Percentiles rank a stretch among this genome's conserved stretches.
These are phyloP conservation scores for Rheum nobile DNA, from an alignment of 148 eudicot genomes.

Conservation along the genomic window DNA sequence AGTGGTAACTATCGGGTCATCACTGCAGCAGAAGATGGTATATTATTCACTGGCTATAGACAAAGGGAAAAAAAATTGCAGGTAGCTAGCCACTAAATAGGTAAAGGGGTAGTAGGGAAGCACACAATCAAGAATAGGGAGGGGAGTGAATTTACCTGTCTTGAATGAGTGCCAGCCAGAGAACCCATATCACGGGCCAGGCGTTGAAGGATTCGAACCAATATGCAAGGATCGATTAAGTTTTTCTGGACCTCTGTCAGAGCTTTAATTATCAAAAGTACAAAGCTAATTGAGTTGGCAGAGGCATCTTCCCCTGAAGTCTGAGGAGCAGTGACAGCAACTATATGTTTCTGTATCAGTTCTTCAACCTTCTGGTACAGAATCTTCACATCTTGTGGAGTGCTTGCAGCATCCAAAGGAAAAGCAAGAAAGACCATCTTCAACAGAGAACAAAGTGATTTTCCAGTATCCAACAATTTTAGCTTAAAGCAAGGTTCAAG, in stretches of 20 bases:
- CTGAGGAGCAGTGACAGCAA: constrained; percentile 64
- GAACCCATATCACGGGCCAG: constrained; percentile 88
- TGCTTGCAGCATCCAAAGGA: constrained; percentile 67
- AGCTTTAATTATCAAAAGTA: constrained; percentile 73
- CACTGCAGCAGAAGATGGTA: neutral
- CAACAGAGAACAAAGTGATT: constrained; percentile 81
- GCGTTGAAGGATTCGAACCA: constrained; percentile 92
- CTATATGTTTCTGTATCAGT: constrained; percentile 82
- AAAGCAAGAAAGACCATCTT: constrained; percentile 87
- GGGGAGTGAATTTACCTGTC: constrained; percentile 45
- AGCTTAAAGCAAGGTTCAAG: constrained; percentile 96
- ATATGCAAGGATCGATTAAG: constrained; percentile 53
- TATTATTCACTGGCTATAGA: neutral
- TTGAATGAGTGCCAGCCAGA: constrained; percentile 43
- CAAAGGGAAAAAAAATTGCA: neutral
- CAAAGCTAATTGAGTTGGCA: constrained; percentile 77
- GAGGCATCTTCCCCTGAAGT: constrained; percentile 75
- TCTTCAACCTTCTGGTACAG: constrained; percentile 91
- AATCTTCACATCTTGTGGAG: constrained; percentile 73
- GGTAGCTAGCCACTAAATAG: neutral
- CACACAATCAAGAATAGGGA: neutral
- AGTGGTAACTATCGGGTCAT: neutral
- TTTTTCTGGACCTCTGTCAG: constrained; percentile 75
- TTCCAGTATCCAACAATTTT: constrained; percentile 90
- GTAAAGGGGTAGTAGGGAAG: neutral